phyloP scores from a whole-genome alignment of 1,284 basidiomycete species.

The Coniferiporia sulphurascens region DNA sequence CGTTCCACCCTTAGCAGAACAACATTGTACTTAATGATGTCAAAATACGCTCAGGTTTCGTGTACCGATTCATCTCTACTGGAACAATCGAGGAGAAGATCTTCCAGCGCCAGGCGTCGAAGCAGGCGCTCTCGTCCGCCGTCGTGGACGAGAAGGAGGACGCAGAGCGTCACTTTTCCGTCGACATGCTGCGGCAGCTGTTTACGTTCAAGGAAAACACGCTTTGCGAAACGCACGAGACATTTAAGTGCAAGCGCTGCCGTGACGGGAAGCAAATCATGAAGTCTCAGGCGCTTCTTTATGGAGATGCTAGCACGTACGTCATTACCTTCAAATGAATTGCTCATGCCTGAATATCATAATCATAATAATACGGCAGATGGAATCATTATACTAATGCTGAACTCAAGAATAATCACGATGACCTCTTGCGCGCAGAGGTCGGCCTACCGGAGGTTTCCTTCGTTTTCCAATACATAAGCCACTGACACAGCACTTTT shows the following conservation, averaged over 20 bases:
- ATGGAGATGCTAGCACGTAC: slow-evolving; percentile 96
- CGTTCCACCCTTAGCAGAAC: slow-evolving; percentile 23
- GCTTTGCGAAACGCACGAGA: slow-evolving; percentile 92
- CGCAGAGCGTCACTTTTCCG: slow-evolving; percentile 91
- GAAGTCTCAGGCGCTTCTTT: slow-evolving; percentile 84
- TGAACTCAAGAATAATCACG: slow-evolving; percentile 89
- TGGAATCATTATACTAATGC: slow-evolving; percentile 97
- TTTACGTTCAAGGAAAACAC: slow-evolving; percentile 92
- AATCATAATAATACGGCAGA: slow-evolving; percentile 36
- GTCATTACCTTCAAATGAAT: slow-evolving; percentile 25
- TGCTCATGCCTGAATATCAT: slow-evolving; percentile 5
- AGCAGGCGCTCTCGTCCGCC: slow-evolving; percentile 94
- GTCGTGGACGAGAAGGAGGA: slow-evolving; percentile 98
- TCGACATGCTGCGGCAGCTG: slow-evolving; percentile 85
- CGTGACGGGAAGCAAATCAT: slow-evolving; percentile 80
- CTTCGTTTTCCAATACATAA: slow-evolving; percentile 90
- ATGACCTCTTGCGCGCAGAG: slow-evolving; percentile 92
- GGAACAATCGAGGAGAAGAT: slow-evolving; percentile 99
- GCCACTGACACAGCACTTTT: slow-evolving; percentile 45
- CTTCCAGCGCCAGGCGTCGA: slow-evolving; percentile 92
- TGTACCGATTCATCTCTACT: slow-evolving; percentile 96
- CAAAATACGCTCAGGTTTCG: slow-evolving; percentile 62
- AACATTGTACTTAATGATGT: too few relatives aligned
- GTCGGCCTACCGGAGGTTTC: slow-evolving; percentile 81
- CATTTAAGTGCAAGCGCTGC: slow-evolving; percentile 97